A percentile compares a stretch with the other conserved stretches of the same genome.
phyloP scores from a whole-genome alignment of 345 rosid species.

The Trapa incisa region DNA sequence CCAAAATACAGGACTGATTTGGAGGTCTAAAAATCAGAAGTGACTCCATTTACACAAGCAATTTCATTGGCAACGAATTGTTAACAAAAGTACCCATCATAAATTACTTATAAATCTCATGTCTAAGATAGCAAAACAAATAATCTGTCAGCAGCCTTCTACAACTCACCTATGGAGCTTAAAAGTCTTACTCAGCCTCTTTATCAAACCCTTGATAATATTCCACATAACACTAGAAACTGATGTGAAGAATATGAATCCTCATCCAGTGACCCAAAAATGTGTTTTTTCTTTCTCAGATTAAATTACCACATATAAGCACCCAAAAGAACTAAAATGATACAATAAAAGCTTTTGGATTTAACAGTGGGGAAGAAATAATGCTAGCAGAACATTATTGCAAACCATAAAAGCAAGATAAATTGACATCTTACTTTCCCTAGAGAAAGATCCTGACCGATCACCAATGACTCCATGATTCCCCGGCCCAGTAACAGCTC shows the following conservation, averaged over 20 bases:
- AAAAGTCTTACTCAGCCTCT: neutral
- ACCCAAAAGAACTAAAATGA: neutral
- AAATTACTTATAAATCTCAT: neutral
- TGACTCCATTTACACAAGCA: neutral
- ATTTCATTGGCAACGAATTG: too few species aligned
- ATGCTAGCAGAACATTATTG: neutral
- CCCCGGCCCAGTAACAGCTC: constrained; percentile 87
- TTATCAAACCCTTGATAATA: neutral
- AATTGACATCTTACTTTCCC: constrained; percentile 74
- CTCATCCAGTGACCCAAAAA: neutral
- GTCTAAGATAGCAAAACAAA: neutral
- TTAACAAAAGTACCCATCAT: too few species aligned
- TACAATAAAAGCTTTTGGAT: neutral
- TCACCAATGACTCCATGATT: constrained; percentile 93
- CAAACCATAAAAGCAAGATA: neutral
- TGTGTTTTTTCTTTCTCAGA: too few species aligned
- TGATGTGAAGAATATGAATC: neutral
- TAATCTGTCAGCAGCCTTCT: neutral
- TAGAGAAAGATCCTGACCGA: constrained; percentile 86
- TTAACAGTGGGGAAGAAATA: neutral
- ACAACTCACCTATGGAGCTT: neutral
- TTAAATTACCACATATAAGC: neutral
- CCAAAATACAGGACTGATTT: too few species aligned
- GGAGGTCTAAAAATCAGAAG: too few species aligned
- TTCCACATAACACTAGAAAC: neutral